Base-by-base conservation (phyloP, 73 alveolate species). In the Uronychia binucleata region DNA sequence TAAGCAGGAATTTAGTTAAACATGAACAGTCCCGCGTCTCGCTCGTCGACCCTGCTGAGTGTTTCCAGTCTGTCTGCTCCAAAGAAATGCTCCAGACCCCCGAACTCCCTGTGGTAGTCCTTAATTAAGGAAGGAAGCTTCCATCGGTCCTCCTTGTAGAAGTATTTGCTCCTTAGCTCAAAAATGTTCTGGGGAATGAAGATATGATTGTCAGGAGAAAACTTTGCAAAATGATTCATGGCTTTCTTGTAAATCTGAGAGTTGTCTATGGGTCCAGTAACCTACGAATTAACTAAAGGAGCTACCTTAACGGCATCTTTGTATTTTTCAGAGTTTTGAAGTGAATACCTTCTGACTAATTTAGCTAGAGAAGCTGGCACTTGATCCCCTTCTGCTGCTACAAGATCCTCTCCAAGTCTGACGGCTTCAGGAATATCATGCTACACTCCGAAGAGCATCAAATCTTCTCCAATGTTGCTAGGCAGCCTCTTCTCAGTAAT, bases 261-360 rank as follows among this genome's bases (percentile, higher is more conserved):
- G 75, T 83, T 83, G 74, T 83, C 84, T 30, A 83, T 83, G 33
- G 90, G 90, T 8, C 90, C 90, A 14, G 90, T 83, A n/a, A n/a
- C n/a, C n/a, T n/a, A n/a, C n/a, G n/a, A n/a, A n/a, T n/a, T n/a
- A n/a, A n/a, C n/a, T n/a, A n/a, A n/a, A n/a, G n/a, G n/a, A n/a
- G n/a, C n/a, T 26, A 33, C 74, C 28, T 75, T 31, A 27, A 83
- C 74, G 34, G 90, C 90, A 1, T 32, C 30, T 31, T 74, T 13
- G 35, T 83, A 83, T 74, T 75, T 74, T 27, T 83, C 90, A 25
- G 57, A 25, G 59, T 83, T 83, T 0, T 31, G 0, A 28, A 83
- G 57, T 13, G 33, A 14, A 31, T 31, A 83, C 5, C 74, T 78
- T 34, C 35, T 83, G 8, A 83, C 90, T 29, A 77, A 77, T 27